Base-by-base conservation (phyloP, 495 filamentous ascomycete species). In the Cairneyella variabilis region DNA sequence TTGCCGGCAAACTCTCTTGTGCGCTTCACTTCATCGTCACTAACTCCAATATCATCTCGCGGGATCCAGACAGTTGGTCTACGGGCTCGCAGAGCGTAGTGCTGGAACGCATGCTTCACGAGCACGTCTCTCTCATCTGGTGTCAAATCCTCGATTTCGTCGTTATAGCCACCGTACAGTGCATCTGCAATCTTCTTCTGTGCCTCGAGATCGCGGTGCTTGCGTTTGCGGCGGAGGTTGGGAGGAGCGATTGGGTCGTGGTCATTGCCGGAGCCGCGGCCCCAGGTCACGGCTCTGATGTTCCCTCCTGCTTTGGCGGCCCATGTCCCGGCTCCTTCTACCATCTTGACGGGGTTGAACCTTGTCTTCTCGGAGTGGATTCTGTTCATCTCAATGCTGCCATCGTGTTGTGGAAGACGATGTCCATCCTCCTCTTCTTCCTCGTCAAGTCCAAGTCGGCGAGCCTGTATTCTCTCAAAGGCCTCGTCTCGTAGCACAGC, bases 11-110 rank as follows among this genome's bases (percentile, higher is more conserved):
- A 89, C 56, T 79, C 77, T 53, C 83, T 75, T 14, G 90, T 96
- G 39, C 89, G 72, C 62, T 71, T 76, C 17, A 98, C 81, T 68
- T 97, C 93, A 59, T 98, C 95, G 62, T 96, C 91, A 53, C 85
- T 88, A 27, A 98, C 80, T 1, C 93, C 93, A 3, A 97, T 64
- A 59, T 93, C 87, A 64, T 98, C 93, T 32, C 90, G 79, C 8
- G 93, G 93, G 40, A 98, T 91, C 93, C 93, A 97, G 40, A 97
- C 82, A 10, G 88, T 88, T 0, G 93, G 93, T 26, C 90, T 75
- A 48, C 88, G 84, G 10, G 95, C 88, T 36, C 92, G 82, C 18
- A 96, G 73, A 3, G 93, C 93, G 41, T 85, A 82, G 64, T 98
- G 93, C 71, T 90, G 85, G 71, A 97, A 98, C 17, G 92, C 91